Evolutionary conservation across 1,284 basidiomycete genomes (phyloP), one percentile per base, ranked within the genome.

Genomic region (Anthracocystis panici-leucophaei): DNA sequence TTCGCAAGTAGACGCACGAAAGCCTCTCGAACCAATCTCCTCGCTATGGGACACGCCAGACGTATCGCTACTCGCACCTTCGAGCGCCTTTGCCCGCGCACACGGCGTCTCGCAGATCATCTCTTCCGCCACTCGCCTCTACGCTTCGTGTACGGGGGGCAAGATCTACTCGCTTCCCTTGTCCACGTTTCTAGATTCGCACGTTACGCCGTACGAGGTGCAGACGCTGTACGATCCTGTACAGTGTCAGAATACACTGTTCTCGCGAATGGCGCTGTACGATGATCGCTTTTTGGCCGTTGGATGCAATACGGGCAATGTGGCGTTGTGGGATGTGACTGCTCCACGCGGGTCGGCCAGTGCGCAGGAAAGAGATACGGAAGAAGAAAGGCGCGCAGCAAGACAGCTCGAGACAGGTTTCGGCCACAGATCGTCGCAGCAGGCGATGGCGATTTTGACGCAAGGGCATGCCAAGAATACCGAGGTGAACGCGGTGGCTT

Each of bases 171-270:
- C 68, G 11, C 66, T 79, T 8, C 66, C 73, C 3, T 57, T 63
- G 1, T 67, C 70, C 1, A 45, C 65, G 3, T 75, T 67, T 16
- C 59, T 68, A 29, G 71, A 61, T 45, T 64, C 50, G 20, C 46
- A 54, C 7, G 48, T 67, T 3, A 27, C 21, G 3, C 25, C 46
- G 1, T 56, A 31, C 21, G 57, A 49, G 41, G 64, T 74, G 29
- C 54, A 65, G 11, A 70, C 66, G 46, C 61, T 81, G 38, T 79
- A 78, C 57, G 59, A 80, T 21, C 65, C 67, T 18, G 65, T 70
- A n/a, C 82, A 84, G 61, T 66, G 74, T 33, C 73, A 71, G 9
- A 84, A 84, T 50, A 79, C 81, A 45, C 74, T 84, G 27, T 84
- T 81, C 59, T 81, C 82, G 20, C 73, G 79, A 1, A 65, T 82